Evolutionary conservation across 176 grass and related monocot species (phyloP).

Genomic region (Oryza glaberrima): DNA sequence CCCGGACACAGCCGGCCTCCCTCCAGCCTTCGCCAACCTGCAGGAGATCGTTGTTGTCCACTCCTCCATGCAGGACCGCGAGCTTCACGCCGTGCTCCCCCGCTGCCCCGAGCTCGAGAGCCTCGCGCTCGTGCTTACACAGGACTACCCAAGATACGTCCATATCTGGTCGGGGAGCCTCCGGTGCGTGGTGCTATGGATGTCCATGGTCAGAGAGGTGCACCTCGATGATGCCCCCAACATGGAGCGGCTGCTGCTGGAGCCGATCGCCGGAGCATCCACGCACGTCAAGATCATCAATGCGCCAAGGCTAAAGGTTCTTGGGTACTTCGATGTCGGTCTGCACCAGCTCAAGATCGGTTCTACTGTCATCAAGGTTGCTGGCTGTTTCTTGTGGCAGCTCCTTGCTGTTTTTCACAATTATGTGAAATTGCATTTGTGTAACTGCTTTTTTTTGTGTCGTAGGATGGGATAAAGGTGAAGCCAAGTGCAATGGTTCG

Average conservation of each 20-base stretch:
- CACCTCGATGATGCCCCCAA: constrained; percentile 49
- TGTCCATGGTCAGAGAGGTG: constrained; percentile 48
- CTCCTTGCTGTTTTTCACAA: neutral
- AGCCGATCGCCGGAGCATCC: constrained; percentile 25
- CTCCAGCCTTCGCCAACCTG: constrained; percentile 36
- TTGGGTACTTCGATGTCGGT: constrained; percentile 50
- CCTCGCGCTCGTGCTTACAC: constrained; percentile 41
- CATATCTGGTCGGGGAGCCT: constrained; percentile 56
- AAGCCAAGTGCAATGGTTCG: constrained; percentile 48
- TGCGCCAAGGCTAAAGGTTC: constrained; percentile 46
- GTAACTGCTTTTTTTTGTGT: constrained; percentile 23
- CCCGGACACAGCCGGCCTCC: constrained; percentile 40
- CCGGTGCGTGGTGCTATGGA: constrained; percentile 45
- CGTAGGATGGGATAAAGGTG: constrained; percentile 51
- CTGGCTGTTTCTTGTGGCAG: neutral
- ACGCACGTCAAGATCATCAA: constrained; percentile 54
- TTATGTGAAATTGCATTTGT: neutral
- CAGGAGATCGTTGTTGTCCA: constrained; percentile 40
- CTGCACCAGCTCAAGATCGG: constrained; percentile 58
- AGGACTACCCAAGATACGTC: constrained; percentile 52
- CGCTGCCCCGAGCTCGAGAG: constrained; percentile 51
- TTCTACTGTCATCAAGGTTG: constrained; percentile 55
- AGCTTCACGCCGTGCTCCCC: constrained; percentile 48
- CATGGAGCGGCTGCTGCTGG: constrained; percentile 47
- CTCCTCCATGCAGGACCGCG: constrained; percentile 39